Evolutionary conservation across 345 rosid genomes (phyloP), one percentile per base, ranked within the genome.

Genomic region (Gossypium turneri): DNA sequence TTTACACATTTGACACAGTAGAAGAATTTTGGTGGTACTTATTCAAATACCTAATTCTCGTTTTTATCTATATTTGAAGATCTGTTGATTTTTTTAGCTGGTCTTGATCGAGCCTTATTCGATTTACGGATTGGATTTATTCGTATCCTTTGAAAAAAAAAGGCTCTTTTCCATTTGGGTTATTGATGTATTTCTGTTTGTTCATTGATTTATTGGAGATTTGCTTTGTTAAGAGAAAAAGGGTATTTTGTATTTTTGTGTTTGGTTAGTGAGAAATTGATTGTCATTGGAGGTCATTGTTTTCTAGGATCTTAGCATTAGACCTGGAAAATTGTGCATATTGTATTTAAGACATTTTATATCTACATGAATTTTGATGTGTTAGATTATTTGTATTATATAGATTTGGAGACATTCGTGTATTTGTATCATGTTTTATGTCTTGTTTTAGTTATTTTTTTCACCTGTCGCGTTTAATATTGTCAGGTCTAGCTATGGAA

Each of bases 21-120:
- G 94, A 94, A 81, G 98, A 94, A 59, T 94, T 94, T 84, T 94
- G 98, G 98, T 73, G 94, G 97, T 92, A 81, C 8, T 76, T 84
- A 86, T 85, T 19, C 6, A 2, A 63, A 22, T 2, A 12, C 73
- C 45, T 68, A 6, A 56, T 22, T 29, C 15, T 53, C 2, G 10
- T 17, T 67, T 53, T 0, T 44, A 7, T 72, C 0, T 73, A 13
- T 67, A 19, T 11, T 45, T 25, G 16, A 68, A 15, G 8, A 13
- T 27, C 4, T 29, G 4, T 27, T 52, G 29, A 24, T 38, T 20
- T 72, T 11, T 60, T 53, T 59, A 29, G 6, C 52, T 1, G n/a
- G 67, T 47, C 19, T 15, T 1, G n/a, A 59, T 24, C 25, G 17
- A 12, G 34, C 1, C 12, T 48, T 24, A 1, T 24, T n/a, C 16